Conservation (phyloP, 2,329 filamentous ascomycete species). For the Ophiostoma populinum region DNA sequence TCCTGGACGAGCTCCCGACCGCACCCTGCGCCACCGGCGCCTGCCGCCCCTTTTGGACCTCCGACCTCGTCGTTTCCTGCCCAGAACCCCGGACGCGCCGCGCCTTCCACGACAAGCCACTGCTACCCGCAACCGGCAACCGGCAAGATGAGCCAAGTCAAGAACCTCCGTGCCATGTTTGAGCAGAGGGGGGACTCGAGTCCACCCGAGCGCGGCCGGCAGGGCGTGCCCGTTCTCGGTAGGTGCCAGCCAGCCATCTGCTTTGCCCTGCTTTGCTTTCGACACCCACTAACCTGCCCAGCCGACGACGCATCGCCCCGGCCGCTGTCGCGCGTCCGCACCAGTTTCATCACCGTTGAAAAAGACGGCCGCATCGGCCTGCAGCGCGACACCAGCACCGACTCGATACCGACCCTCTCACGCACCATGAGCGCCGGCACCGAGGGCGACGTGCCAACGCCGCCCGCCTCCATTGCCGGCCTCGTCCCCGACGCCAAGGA, state of each 20-base stretch:
- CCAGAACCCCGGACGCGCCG: too few relatives aligned
- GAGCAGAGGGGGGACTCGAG: slow-evolving; percentile 52
- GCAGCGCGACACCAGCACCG: slow-evolving; percentile 25
- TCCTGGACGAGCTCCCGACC: neutral
- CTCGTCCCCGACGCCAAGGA: neutral
- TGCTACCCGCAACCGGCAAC: slow-evolving; percentile 8
- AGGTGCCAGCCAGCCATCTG: too few relatives aligned
- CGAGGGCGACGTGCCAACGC: slow-evolving; percentile 21
- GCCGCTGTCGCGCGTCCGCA: slow-evolving; percentile 58
- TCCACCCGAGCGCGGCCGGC: slow-evolving; percentile 52
- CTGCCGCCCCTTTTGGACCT: slow-evolving; percentile 4
- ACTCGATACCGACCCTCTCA: slow-evolving; percentile 22
- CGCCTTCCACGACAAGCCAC: neutral
- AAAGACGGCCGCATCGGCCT: slow-evolving; percentile 41
- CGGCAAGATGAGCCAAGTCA: slow-evolving; percentile 47
- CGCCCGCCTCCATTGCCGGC: slow-evolving; percentile 6
- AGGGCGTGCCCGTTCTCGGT: slow-evolving; percentile 31
- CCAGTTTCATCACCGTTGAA: slow-evolving; percentile 59
- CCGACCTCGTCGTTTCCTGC: neutral
- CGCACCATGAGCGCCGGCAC: slow-evolving; percentile 22
- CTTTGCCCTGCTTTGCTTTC: too few relatives aligned
- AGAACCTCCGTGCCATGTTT: slow-evolving; percentile 65
- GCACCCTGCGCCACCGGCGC: slow-evolving; percentile 7
- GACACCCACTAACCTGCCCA: too few relatives aligned
- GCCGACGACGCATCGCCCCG: slow-evolving; percentile 37